Evolutionary conservation across 176 grass and related monocot genomes (phyloP), one percentile per base, ranked within the genome.

Genomic region (Ensete ventricosum): DNA sequence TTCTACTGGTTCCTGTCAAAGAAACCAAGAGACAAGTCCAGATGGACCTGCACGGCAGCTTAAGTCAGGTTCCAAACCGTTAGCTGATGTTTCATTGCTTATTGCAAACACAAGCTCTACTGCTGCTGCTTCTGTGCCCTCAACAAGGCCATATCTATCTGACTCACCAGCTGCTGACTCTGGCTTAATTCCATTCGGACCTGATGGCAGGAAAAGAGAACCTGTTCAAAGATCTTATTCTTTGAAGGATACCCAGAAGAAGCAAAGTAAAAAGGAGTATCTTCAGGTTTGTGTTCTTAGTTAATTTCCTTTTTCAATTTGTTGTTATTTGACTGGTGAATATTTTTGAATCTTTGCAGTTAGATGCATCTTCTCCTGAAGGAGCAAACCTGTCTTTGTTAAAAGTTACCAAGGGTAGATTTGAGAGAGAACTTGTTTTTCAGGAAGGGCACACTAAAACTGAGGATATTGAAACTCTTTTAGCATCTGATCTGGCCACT

Each of bases 211-310:
- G 52, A 89, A 57, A 48, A 88, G 77, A 25, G 85, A 85, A 62
- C 6, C 78, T 78, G 49, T 84, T 74, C 82, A 70, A 83, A 91
- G 23, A 86, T 73, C 71, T 14, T 86, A 86, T 25, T 85, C 82
- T 74, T 76, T 81, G 64, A 87, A 93, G 76, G 93, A 97, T 85
- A 80, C 55, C 78, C 83, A 85, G 73, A 91, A 89, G 50, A 85
- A 52, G 22, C 1, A 21, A 1, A 20, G 54, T 82, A 91, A 81
- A 77, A 85, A 82, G 58, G 94, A 89, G 6, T 17, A 73, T 50
- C 76, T 71, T 77, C 85, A 92, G 84, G 93, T 90, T 77, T 71
- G 53, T 53, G n/a, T 58, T 76, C 66, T 78, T 16, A 62, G 75
- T 77, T 54, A 43, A 11, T 77, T 55, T 54, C 74, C 67, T 66